Percentiles rank a stretch among this genome's conserved stretches.
Conservation (phyloP, 2,329 filamentous ascomycete genomes). For the Huntiella savannae region DNA sequence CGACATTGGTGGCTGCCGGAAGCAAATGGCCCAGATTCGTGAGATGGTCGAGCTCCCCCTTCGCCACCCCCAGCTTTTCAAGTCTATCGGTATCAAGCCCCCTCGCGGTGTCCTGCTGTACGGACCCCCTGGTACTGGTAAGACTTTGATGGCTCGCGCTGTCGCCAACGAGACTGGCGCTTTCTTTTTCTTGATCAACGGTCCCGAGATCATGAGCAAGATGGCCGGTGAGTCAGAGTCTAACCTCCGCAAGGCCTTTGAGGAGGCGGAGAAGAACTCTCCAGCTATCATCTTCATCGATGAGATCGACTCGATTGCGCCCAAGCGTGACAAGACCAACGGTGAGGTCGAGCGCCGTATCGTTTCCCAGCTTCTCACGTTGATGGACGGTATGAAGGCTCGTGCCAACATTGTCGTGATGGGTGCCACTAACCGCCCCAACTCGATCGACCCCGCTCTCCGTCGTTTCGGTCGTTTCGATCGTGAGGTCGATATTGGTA, state of each 20-base stretch:
- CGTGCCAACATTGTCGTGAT: constrained; percentile 97
- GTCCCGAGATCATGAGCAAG: constrained; percentile 99
- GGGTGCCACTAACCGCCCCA: constrained; percentile 96
- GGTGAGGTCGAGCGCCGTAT: constrained; percentile 97
- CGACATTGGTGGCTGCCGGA: constrained; percentile 96
- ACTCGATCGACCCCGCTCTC: constrained; percentile 94
- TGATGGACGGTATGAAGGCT: constrained; percentile 99
- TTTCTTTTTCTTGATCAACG: constrained; percentile 99
- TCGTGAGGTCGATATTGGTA: constrained; percentile 95
- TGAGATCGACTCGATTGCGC: constrained; percentile 96
- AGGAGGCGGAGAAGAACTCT: constrained; percentile 98
- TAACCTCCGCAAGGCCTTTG: constrained; percentile 95
- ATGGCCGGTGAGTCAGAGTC: constrained; percentile 99
- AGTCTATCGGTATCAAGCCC: constrained; percentile 99
- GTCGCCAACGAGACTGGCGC: constrained; percentile 98
- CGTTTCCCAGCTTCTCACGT: constrained; percentile 85
- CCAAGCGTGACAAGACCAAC: constrained; percentile 99
- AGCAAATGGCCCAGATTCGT: constrained; percentile 99
- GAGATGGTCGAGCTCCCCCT: constrained; percentile 95
- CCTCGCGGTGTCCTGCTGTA: constrained; percentile 93
- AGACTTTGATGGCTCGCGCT: constrained; percentile 95
- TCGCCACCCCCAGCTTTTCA: constrained; percentile 95
- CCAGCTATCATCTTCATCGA: constrained; percentile 99
- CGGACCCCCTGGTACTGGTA: constrained; percentile 95
- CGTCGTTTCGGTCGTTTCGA: constrained; percentile 98